phyloP scores from a whole-genome alignment of 768 basidiomycete species.

The Trichaptum fuscoviolaceum region DNA sequence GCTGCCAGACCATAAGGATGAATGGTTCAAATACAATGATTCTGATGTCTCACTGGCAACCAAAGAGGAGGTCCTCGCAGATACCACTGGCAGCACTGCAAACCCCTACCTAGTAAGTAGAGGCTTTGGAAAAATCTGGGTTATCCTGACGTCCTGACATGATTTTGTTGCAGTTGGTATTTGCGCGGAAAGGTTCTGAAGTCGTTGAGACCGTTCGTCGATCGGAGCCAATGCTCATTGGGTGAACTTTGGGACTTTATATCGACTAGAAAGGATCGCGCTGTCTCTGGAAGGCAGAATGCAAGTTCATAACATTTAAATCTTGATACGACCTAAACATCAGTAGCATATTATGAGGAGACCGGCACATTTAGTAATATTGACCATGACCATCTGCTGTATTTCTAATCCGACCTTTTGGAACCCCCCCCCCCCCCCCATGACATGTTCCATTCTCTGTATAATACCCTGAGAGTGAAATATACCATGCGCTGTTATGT shows the following conservation, averaged over 20 bases:
- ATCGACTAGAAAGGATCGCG: background rate
- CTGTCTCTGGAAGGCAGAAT: background rate
- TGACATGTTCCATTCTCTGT: too few relatives aligned
- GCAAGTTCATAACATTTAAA: background rate
- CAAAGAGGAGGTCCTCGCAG: constrained; percentile 80
- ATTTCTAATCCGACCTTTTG: background rate
- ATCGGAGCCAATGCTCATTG: constrained; percentile 30
- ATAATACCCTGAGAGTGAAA: too few relatives aligned
- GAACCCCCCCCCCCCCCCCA: too few relatives aligned
- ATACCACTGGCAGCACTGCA: constrained; percentile 87
- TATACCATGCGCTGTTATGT: too few relatives aligned
- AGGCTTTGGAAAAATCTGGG: background rate
- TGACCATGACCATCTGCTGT: background rate
- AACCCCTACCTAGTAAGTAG: constrained; percentile 81
- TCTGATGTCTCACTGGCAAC: constrained; percentile 73
- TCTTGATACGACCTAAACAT: background rate
- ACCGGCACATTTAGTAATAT: background rate
- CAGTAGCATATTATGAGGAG: background rate
- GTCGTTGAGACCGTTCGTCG: constrained; percentile 81
- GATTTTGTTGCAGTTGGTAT: constrained; percentile 57
- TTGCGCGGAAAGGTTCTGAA: constrained; percentile 71
- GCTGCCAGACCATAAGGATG: constrained; percentile 71
- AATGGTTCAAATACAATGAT: constrained; percentile 98
- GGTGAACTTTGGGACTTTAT: constrained; percentile 4
- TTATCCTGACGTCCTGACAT: constrained; percentile 8